phyloP scores from a whole-genome alignment of 2,329 filamentous ascomycete species.

The Lecanicillium sp. region DNA sequence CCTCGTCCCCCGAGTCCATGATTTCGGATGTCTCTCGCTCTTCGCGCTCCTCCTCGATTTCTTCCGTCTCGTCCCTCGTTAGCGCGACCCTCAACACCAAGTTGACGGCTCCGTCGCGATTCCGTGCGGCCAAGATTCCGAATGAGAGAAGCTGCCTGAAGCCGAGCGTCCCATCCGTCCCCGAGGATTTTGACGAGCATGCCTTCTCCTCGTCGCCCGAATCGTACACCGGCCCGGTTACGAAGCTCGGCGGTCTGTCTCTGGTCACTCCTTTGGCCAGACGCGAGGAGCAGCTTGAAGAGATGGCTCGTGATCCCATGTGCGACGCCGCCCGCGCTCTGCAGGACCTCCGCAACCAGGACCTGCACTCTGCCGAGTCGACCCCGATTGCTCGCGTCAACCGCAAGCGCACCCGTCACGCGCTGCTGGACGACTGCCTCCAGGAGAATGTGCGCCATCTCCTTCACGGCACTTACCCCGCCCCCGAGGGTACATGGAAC shows the following conservation, averaged over 20 bases:
- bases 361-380: conserved; percentile 35
- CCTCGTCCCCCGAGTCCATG: conserved; percentile 63
- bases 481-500: conserved; percentile 27
- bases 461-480: conserved; percentile 36
- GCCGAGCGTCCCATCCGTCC: conserved; percentile 50
- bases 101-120: conserved; percentile 56
- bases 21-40: conserved; percentile 56
- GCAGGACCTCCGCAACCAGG: conserved; percentile 52
- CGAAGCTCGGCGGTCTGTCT: conserved; percentile 45
- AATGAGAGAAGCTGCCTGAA: conserved; percentile 50
- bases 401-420: conserved; percentile 54
- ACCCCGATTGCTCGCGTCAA: conserved; percentile 28
- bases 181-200: conserved; percentile 49
- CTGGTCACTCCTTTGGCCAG: conserved; percentile 42
- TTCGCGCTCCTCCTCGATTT: conserved; percentile 60
- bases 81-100: conserved; percentile 51
- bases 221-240: conserved; percentile 47
- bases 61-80: conserved; percentile 54
- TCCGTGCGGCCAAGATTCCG: conserved; percentile 52
- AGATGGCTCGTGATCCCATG: conserved; percentile 35
- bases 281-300: conserved; percentile 42
- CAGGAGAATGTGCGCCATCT: conserved; percentile 64
- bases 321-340: conserved; percentile 52
- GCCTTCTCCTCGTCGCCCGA: conserved; percentile 51
- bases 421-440: conserved; percentile 52